Evolutionary conservation across 1,139 yeast genomes (phyloP), one percentile per base, ranked within the genome.

Genomic region (Pichia sp.): DNA sequence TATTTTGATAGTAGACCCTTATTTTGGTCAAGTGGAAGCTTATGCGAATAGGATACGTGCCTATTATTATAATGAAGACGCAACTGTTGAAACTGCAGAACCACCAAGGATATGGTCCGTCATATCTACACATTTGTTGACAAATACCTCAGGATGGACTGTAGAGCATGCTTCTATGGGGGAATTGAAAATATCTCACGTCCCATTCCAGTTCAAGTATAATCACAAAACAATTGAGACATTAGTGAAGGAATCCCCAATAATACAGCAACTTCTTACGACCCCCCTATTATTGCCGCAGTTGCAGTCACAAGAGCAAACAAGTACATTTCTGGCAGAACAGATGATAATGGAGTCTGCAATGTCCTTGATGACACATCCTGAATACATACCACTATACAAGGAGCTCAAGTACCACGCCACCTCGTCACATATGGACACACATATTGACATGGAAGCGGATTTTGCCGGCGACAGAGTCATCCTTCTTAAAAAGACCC

Each of bases 141-240:
- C 36, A 26, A 42, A 46, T 20, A 54, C 63, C 1, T 46, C 58
- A 3, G 58, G 61, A 2, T 61, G 58, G 37, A 55, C 58, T 3
- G 60, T 70, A 6, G 64, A 64, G 30, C 77, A 72, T 49, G 67
- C 63, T 13, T 66, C 67, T 2, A 47, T 54, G 4, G 79, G 79
- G 5, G 42, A 45, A 16, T 17, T 51, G 8, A 39, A 40, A 16
- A 34, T 52, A 3, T 42, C 49, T 4, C 33, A 32, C 17, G 25
- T 41, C 3, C 38, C 42, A 9, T 30, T 24, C 22, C 18, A 29
- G 6, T 32, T 5, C 28, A 19, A 20, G 46, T 13, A 27, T 63
- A 15, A 64, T 68, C 4, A 70, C 27, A 58, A 9, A 30, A 27
- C 11, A 29, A 39, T 27, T 14, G 37, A 27, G 8, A 27, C 11